These are phyloP conservation scores for Myxozyma geophila DNA, from an alignment of 805 yeast species.

Conservation along the genomic window DNA sequence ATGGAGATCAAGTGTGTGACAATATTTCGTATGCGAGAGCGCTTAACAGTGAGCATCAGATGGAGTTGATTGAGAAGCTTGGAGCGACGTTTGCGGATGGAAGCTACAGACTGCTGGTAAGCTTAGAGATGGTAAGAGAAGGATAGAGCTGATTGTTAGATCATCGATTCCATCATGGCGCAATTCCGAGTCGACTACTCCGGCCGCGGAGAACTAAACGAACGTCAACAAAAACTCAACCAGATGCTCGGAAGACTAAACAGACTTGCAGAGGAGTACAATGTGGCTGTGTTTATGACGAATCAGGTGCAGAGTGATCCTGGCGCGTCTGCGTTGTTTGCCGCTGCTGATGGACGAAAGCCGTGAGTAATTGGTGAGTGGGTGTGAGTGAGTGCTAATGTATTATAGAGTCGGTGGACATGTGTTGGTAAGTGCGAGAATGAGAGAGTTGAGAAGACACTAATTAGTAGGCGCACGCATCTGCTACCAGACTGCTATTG, in stretches of 20 bases:
- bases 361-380: constrained; percentile 49
- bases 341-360: constrained; percentile 80
- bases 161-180: constrained; percentile 78
- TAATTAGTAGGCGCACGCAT: constrained; percentile 49
- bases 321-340: constrained; percentile 78
- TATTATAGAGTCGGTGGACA: constrained; percentile 73
- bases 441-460: not conserved
- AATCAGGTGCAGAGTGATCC: constrained; percentile 83
- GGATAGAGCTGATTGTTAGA: constrained; percentile 30
- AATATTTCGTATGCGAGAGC: constrained; percentile 79
- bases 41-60: constrained; percentile 77
- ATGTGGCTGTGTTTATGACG: constrained; percentile 73
- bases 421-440: constrained; percentile 55
- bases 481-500: constrained; percentile 73
- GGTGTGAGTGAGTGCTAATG: not conserved
- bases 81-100: constrained; percentile 72
- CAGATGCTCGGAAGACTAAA: constrained; percentile 58
- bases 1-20: constrained; percentile 61
- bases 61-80: constrained; percentile 68
- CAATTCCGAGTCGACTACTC: constrained; percentile 76
- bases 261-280: constrained; percentile 76
- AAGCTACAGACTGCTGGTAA: constrained; percentile 62
- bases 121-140: constrained; percentile 52
- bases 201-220: constrained; percentile 78
- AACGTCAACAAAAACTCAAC: constrained; percentile 72